Evolutionary conservation across 371 early-diverging fungal genomes (phyloP).

Genomic region (Mucor sp.): DNA sequence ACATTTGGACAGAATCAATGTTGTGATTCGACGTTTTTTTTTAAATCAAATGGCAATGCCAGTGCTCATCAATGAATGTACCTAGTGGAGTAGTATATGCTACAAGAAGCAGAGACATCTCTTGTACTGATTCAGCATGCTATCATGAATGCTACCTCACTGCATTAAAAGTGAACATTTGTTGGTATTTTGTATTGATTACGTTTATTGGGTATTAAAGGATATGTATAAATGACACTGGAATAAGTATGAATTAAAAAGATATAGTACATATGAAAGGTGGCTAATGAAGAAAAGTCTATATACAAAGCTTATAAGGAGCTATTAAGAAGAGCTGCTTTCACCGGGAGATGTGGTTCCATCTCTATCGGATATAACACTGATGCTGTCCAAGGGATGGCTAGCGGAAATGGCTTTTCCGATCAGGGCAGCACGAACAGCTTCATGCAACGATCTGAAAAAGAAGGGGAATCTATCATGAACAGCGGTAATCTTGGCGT

Average conservation of each 20-base stretch:
- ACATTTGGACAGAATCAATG: background rate
- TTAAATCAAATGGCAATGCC: background rate
- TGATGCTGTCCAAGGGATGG: background rate
- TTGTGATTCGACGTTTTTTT: background rate
- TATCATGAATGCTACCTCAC: no score
- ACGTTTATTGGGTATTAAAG: background rate
- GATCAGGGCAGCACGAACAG: constrained; percentile 24
- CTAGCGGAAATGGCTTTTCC: background rate
- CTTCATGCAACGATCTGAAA: constrained; percentile 31
- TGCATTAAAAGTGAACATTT: no score
- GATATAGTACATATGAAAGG: background rate
- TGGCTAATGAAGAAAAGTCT: background rate
- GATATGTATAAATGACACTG: background rate
- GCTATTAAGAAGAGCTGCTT: background rate
- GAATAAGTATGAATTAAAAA: background rate
- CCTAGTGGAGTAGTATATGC: background rate
- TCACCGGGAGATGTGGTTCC: background rate
- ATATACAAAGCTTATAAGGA: background rate
- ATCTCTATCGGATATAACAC: constrained; percentile 17
- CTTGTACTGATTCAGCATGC: no score
- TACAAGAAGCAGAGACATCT: background rate
- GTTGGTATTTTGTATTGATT: background rate
- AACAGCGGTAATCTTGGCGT: constrained; percentile 11
- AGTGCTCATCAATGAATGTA: no score
- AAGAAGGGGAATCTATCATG: constrained; percentile 37